Conservation (phyloP, 148 eudicot species). For the Polygonum aviculare region DNA sequence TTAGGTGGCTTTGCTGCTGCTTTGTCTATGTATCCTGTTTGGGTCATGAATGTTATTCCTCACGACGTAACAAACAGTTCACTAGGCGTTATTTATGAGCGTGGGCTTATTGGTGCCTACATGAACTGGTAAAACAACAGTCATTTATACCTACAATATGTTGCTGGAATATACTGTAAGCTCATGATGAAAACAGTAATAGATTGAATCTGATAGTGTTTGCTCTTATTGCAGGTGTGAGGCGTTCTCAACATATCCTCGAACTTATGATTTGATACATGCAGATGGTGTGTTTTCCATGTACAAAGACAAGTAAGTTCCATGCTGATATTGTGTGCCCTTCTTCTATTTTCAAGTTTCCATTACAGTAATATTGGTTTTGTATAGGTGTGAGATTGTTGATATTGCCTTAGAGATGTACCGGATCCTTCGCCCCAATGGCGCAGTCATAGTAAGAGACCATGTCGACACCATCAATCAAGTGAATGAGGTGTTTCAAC, state of each 20-base stretch:
- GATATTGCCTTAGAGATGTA: conserved; percentile 42
- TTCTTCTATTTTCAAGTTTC: no score
- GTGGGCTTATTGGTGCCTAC: conserved; percentile 71
- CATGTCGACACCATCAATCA: conserved; percentile 29
- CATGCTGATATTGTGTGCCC: neutral
- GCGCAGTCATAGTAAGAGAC: conserved; percentile 41
- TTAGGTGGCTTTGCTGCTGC: conserved; percentile 78
- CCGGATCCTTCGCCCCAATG: conserved; percentile 42
- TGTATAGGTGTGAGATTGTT: conserved; percentile 36
- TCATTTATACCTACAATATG: no score
- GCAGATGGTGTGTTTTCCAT: conserved; percentile 44
- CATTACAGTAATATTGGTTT: neutral
- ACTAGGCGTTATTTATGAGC: conserved; percentile 52
- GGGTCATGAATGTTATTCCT: conserved; percentile 76
- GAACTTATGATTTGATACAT: conserved; percentile 47
- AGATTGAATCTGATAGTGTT: neutral
- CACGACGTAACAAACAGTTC: conserved; percentile 35
- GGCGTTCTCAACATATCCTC: conserved; percentile 53
- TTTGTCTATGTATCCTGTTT: conserved; percentile 40
- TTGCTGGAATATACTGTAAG: no score
- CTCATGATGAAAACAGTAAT: neutral
- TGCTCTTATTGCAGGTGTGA: conserved; percentile 34
- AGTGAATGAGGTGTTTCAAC: conserved; percentile 25
- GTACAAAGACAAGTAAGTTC: conserved; percentile 36
- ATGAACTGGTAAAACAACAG: conserved; percentile 45